A percentile compares a stretch with the other conserved stretches of the same genome.
phyloP scores from a whole-genome alignment of 1,139 yeast species.

The Komagataea norvegica region DNA sequence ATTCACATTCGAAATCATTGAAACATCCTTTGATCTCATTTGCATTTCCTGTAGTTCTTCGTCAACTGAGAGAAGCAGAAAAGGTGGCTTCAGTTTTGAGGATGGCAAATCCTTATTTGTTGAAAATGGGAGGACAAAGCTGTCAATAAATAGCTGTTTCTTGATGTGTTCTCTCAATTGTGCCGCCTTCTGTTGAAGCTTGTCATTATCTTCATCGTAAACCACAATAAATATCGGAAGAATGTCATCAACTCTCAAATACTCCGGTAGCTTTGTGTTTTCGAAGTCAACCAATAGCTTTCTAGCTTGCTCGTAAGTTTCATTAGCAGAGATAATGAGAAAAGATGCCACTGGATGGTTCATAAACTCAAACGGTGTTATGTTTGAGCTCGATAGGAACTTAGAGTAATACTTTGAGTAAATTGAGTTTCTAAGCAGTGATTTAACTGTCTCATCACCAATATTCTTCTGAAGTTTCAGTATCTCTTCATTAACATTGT shows the following conservation, averaged over 20 bases:
- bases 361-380: slow-evolving; percentile 82
- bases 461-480: slow-evolving; percentile 30
- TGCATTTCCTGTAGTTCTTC: slow-evolving; percentile 42
- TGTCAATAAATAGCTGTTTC: slow-evolving; percentile 34
- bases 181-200: slow-evolving; percentile 27
- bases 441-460: slow-evolving; percentile 21
- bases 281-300: slow-evolving; percentile 47
- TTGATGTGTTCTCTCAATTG: slow-evolving; percentile 32
- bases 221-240: slow-evolving; percentile 39
- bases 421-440: slow-evolving; percentile 38
- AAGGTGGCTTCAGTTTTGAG: slow-evolving; percentile 33
- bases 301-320: slow-evolving; percentile 46
- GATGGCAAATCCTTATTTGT: slow-evolving; percentile 17
- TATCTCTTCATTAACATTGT: slow-evolving; percentile 27
- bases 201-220: slow-evolving; percentile 26
- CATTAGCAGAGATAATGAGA: slow-evolving; percentile 43
- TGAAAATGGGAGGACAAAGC: slow-evolving; percentile 29
- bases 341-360: slow-evolving; percentile 85
- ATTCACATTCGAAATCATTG: slow-evolving; percentile 29
- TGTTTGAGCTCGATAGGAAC: slow-evolving; percentile 53
- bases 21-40: slow-evolving; percentile 9
- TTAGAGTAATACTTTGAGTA: slow-evolving; percentile 58
- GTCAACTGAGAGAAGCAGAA: slow-evolving; percentile 42
- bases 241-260: slow-evolving; percentile 54
- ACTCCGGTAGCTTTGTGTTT: slow-evolving; percentile 46